Base-by-base conservation (phyloP, 306 rosid species). In the Cucurbita pepo region DNA sequence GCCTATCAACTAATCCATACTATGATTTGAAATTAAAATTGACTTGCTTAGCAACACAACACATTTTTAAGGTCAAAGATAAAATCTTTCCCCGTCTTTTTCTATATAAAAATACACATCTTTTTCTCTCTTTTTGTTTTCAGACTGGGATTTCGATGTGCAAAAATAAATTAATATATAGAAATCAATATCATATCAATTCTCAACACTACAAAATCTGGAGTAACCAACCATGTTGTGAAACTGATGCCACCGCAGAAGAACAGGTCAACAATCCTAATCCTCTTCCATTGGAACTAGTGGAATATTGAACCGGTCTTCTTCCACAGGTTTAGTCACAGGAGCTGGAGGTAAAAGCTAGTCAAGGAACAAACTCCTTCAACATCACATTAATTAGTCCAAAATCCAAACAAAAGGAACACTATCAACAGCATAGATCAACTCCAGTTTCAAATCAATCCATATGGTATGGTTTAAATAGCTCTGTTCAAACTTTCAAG, bases 261-360 rank as follows among this genome's bases (percentile, higher is more conserved):
- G 3, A 16, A 62, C n/a, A 7, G 40, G 13, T 80, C 61, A 84
- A 78, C 11, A 47, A 48, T 86, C 14, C 19, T 36, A 61, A n/a
- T 61, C 88, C 77, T 86, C 87, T 79, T 93, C 98, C 98, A 93
- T 93, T n/a, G 97, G 96, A 56, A 93, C 93, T 8, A 83, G 88
- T 73, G 97, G 98, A 83, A 93, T 83, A 77, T 93, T 88, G 50
- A 84, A 87, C 82, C 89, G 85, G 75, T 90, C 89, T 78, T 93
- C 98, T 83, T 90, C 91, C 56, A 87, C 85, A 65, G 93, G 79
- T 75, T 81, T 92, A 77, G 81, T 87, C 71, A 93, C 85, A 78
- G 82, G 76, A 51, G 83, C 78, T 15, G 95, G 85, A 69, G 80
- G 77, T 55, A 79, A 73, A 53, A n/a, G 12, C 41, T 30, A 61